These are phyloP conservation scores for Arthrobotrys pseudoclavata DNA, from an alignment of 2,329 filamentous ascomycete species.

Conservation along the genomic window DNA sequence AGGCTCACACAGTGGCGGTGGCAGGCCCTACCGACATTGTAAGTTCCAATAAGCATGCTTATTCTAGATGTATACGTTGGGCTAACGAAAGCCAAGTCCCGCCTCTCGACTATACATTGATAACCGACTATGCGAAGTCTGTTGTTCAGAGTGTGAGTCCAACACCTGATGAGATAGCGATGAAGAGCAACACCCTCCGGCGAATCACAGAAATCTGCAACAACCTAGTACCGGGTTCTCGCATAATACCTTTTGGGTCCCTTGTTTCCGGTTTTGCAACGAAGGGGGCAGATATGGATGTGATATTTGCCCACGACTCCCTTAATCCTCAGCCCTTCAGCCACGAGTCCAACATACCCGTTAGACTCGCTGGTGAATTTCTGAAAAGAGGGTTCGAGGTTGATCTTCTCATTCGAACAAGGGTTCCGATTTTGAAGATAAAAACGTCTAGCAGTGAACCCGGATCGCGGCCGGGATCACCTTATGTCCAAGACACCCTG, in stretches of 20 bases:
- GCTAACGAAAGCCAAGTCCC: constrained; percentile 34
- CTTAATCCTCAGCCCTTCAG: constrained; percentile 63
- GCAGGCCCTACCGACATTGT: constrained; percentile 35
- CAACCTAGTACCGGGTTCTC: constrained; percentile 60
- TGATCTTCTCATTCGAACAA: constrained; percentile 80
- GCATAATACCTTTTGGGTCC: constrained; percentile 63
- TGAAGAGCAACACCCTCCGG: constrained; percentile 45
- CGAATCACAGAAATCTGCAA: constrained; percentile 61
- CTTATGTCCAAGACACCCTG: constrained; percentile 48
- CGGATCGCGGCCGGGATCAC: constrained; percentile 24
- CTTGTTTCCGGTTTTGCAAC: constrained; percentile 80
- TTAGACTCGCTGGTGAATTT: constrained; percentile 80
- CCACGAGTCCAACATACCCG: constrained; percentile 75
- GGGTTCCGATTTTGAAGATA: constrained; percentile 89
- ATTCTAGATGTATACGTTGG: neutral
- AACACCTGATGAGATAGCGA: constrained; percentile 31
- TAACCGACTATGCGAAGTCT: constrained; percentile 45
- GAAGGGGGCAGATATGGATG: constrained; percentile 90
- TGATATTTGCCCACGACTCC: constrained; percentile 75
- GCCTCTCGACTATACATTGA: constrained; percentile 41
- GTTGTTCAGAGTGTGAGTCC: constrained; percentile 47
- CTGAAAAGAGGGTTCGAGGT: constrained; percentile 80
- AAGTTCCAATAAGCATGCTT: constrained; percentile 1
- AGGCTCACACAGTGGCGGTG: constrained; percentile 38
- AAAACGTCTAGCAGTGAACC: constrained; percentile 65